These are phyloP conservation scores for Penicillium sp. DNA, from an alignment of 2,329 filamentous ascomycete species.

Conservation along the genomic window DNA sequence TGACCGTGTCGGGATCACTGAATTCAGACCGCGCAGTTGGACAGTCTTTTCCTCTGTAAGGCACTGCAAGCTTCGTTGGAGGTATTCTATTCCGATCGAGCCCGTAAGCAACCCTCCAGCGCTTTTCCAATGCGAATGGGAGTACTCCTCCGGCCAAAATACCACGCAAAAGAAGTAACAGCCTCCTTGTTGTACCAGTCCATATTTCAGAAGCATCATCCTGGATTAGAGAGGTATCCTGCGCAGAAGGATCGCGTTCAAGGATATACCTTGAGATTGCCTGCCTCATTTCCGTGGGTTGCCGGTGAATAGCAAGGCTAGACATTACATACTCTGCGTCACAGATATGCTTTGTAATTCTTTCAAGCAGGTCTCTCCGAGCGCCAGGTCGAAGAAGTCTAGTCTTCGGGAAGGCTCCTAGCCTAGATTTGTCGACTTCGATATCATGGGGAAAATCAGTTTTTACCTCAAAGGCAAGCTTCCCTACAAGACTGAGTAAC, in stretches of 20 bases:
- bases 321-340: neutral
- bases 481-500: slow-evolving; percentile 37
- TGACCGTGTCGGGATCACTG: slow-evolving; percentile 58
- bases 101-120: slow-evolving; percentile 65
- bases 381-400: neutral
- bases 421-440: neutral
- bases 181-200: slow-evolving; percentile 23
- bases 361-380: neutral
- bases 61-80: slow-evolving; percentile 56
- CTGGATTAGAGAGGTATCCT: neutral
- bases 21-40: slow-evolving; percentile 57
- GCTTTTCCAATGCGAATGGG: slow-evolving; percentile 53
- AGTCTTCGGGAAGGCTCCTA: neutral
- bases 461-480: neutral
- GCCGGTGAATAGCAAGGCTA: neutral
- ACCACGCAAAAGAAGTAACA: slow-evolving; percentile 36
- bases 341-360: neutral
- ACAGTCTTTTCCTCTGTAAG: slow-evolving; percentile 57
- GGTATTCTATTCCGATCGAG: slow-evolving; percentile 39
- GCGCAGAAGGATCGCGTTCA: neutral
- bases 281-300: neutral
- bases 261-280: neutral
- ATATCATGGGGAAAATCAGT: neutral
- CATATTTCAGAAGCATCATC: slow-evolving; percentile 31
- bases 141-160: slow-evolving; percentile 56